phyloP scores from a whole-genome alignment of 169 alveolate genomes.

The Eimeria tenella region DNA sequence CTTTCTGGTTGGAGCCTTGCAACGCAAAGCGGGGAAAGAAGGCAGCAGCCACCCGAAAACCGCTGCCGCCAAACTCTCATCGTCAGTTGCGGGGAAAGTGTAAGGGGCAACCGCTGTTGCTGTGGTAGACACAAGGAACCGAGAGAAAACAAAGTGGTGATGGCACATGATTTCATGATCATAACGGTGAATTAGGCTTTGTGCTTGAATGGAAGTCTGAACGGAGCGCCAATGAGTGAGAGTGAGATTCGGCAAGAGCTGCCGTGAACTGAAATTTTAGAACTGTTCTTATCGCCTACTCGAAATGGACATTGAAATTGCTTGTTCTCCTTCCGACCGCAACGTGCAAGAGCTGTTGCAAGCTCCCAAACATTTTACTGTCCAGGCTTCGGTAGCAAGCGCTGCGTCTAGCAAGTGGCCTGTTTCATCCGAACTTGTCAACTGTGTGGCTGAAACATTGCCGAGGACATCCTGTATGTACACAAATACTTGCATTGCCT shows the following conservation, averaged over 20 bases:
- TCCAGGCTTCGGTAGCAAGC: slow-evolving; percentile 28
- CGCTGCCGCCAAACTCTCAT: slow-evolving; percentile 51
- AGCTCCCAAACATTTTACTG: not conserved
- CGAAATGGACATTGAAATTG: not conserved
- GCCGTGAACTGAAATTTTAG: too few relatives aligned
- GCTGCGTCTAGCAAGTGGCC: slow-evolving; percentile 13
- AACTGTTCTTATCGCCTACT: not conserved
- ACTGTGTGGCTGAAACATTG: not conserved
- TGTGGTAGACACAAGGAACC: not conserved
- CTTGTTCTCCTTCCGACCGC: slow-evolving; percentile 28
- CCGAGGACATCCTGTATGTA: slow-evolving; percentile 39
- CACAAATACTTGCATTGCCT: not conserved
- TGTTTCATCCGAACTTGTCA: not conserved
- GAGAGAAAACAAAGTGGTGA: not conserved
- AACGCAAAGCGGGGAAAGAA: slow-evolving; percentile 10
- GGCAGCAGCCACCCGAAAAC: slow-evolving; percentile 61
- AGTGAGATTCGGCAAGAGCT: too few relatives aligned
- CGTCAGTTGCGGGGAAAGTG: slow-evolving; percentile 61
- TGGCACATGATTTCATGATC: too few relatives aligned
- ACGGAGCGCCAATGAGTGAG: too few relatives aligned
- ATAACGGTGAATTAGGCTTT: too few relatives aligned
- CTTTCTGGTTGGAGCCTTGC: slow-evolving; percentile 10
- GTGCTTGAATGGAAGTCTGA: too few relatives aligned
- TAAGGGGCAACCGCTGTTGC: slow-evolving; percentile 24
- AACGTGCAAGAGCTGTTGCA: slow-evolving; percentile 26